Evolutionary conservation across 768 basidiomycete species (phyloP), one percentile per base, ranked within the genome.

Genomic region (Pseudohyphozyma bogoriensis): DNA sequence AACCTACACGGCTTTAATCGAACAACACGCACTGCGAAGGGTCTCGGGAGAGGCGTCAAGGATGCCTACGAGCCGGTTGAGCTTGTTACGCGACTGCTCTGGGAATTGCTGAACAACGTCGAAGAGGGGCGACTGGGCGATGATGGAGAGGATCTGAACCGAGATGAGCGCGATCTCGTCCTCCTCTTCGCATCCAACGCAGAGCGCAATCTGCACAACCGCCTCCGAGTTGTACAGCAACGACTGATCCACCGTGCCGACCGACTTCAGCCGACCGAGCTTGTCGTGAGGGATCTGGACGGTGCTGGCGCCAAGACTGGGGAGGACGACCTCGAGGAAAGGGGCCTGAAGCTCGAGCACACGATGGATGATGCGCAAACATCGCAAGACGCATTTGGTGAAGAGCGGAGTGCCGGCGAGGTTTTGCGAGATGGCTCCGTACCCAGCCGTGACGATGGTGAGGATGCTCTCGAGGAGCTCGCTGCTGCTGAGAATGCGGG

Each of bases 241-340:
- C 77, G 24, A 58, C 53, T 67, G 65, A 58, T 70, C 68, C 51
- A 68, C 55, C 0, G 66, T 64, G 22, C 39, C 80, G 18, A 64
- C 59, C 28, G 50, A 29, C 59, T 58, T 57, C 31, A 68, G 66
- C 7, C 55, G 60, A n/a, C 29, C 82, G 75, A 85, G 62, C 51
- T 70, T 68, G 26, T 70, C 67, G 12, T 44, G 69, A 35, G 68
- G 69, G 66, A 69, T 63, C 56, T 71, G 69, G 59, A 79, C 80
- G 62, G 82, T 81, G 59, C 83, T 77, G 56, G 89, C 85, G 24
- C 81, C 76, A 11, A 92, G 79, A 26, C 85, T 75, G 3, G 89
- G 89, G 4, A 93, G 76, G 51, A 93, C 80, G 28, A 91, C 83
- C 56, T 96, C 90, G 44, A 91, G 78, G 77, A 92, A 95, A 57